Base-by-base conservation (phyloP, 768 basidiomycete species). In the Leucosporidium scottii region DNA sequence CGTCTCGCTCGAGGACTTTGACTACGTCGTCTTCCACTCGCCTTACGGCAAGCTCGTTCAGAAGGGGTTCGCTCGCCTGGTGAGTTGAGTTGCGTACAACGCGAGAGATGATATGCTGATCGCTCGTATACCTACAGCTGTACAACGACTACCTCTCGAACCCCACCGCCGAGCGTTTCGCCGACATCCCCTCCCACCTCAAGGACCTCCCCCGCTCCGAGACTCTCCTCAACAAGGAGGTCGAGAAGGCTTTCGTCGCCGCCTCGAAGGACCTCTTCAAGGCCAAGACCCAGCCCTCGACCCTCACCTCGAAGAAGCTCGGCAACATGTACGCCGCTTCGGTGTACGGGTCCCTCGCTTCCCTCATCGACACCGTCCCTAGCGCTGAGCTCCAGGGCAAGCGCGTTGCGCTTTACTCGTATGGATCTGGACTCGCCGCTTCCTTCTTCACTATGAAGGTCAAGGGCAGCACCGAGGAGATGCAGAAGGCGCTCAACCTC, bases 281-380 rank as follows among this genome's bases (percentile, higher is more conserved):
- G 66, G 80, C 83, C 70, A 86, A 87, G 76, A 88, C 92, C 25
- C 85, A 85, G 71, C 89, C 91, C 12, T 83, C 82, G 30, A 93
- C 94, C 85, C 85, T 86, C 64, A 89, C 87, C 81, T 91, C 93
- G 31, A 85, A 86, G 76, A 87, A 93, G 55, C 85, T 94, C 72
- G 96, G 96, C 20, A 98, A 99, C 85, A 94, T 93, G 88, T 97
- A 99, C 84, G 94, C 96, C 18, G 96, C 88, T 20, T 93, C 91
- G 21, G 83, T 99, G 17, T 98, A 93, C 77, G 93, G 91, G 55
- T 93, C 92, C 73, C 85, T 99, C 67, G 89, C 93, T 49, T 91
- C 90, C 12, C 82, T 98, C 34, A 77, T 99, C 53, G 84, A 89
- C 55, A 82, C 83, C 30, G 84, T 90, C 49, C 85, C 86, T 74